Base-by-base conservation (phyloP, 2,329 filamentous ascomycete genomes). In the Verticillium alfalfae region DNA sequence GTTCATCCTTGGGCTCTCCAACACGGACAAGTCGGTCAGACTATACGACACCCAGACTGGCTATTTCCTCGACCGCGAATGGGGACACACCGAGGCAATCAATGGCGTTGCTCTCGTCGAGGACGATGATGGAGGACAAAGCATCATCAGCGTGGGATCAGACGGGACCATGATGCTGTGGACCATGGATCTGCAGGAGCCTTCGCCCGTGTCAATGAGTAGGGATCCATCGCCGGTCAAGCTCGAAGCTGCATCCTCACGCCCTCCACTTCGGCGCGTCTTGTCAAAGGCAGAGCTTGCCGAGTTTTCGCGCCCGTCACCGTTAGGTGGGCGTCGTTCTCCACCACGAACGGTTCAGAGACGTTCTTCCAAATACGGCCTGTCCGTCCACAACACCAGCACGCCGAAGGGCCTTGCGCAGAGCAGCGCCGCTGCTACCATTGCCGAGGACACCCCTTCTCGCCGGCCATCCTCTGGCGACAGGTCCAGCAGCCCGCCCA, bases 61-160 rank as follows among this genome's bases (percentile, higher is more conserved):
- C 9, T 78, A 80, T 1, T 88, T 99, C 62, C 77, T 98, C 34
- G 90, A 93, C 58, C 87, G 92, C 49, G 95, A 98, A 76, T 97
- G 93, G 86, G 95, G 95, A 1, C 95, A 99, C 68, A 97, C 93
- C 0, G 93, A 97, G 71, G 90, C 93, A 9, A 92, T 99, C 66
- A 96, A 91, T 59, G 93, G 93, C 63, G 87, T 96, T 18, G 84
- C 90, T 4, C 77, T 97, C 18, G 73, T 94, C 12, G 85, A 90
- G 60, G 80, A 81, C 8, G 79, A 82, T 0, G 83, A 85, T 16
- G 78, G 81, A 16, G 76, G 78, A 34, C 83, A 84, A 59, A 83
- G 81, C 63, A 77, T 92, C 52, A 84, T 94, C 59, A 93, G 89
- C 66, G 90, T 90, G 37, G 91, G 90, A 1, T 86, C 89, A 5